Base-by-base conservation (phyloP, 2,329 filamentous ascomycete species). In the Helicocarpus griseus region DNA sequence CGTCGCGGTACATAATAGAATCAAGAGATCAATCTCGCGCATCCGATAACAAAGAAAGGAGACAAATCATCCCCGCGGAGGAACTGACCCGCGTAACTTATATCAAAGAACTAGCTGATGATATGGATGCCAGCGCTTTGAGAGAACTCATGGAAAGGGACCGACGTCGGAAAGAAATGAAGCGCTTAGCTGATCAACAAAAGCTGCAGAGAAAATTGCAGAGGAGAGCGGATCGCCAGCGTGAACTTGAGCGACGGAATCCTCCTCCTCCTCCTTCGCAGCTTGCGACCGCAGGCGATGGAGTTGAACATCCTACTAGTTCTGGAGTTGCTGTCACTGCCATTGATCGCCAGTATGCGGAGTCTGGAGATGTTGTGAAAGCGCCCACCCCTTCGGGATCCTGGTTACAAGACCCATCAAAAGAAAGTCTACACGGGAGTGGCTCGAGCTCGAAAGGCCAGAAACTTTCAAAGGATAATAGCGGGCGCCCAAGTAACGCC, bases 71-170 rank as follows among this genome's bases (percentile, higher is more conserved):
- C 14, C 75, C 79, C 0, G 81, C 87, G 54, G 82, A 84, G n/a
- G 65, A 69, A 22, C 55, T 69, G 70, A 81, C 61, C 69, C 86
- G 64, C 70, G 87, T 70, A 71, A 86, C 68, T 70, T 74, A 75
- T 31, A 78, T 86, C 43, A 80, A 83, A 53, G 78, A 80, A 41
- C 66, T 97, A 41, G 93, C 89, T 21, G 87, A 97, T 63, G 85
- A 87, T 53, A 76, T 98, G 50, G 88, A 89, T 68, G 86, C 93
- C 3, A 81, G 85, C 49, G 90, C 89, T 59, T 68, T 98, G 36
- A 80, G 91, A 53, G 87, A 95, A 64, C 75, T 97, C 28, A 85
- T 98, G 80, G 93, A 98, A 61, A 77, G 93, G 54, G 93, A 98
- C 63, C 78, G 84, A 58, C 81, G 90, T 61, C 80, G 93, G 52